Conservation (phyloP, 2,329 filamentous ascomycete genomes). For the Biscogniauxia mediterranea region DNA sequence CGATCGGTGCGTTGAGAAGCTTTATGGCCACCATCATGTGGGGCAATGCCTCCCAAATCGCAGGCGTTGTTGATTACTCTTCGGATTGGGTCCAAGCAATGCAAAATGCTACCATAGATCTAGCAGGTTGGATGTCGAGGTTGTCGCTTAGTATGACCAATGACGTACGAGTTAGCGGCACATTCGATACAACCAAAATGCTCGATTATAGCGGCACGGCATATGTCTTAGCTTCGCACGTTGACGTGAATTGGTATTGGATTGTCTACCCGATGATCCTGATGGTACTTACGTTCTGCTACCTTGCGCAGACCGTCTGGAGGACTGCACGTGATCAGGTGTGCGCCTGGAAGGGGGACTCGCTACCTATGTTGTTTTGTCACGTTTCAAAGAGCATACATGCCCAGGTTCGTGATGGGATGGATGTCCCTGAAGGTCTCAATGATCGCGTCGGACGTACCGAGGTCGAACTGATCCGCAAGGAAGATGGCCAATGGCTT, state of each 20-base stretch:
- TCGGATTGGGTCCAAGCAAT: slow-evolving; percentile 40
- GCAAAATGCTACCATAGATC: slow-evolving; percentile 32
- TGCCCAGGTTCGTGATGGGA: slow-evolving; percentile 30
- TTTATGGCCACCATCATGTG: slow-evolving; percentile 35
- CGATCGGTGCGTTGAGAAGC: slow-evolving; percentile 29
- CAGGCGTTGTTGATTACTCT: slow-evolving; percentile 31
- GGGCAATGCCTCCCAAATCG: slow-evolving; percentile 32
- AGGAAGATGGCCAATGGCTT: slow-evolving; percentile 36
- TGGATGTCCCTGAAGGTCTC: slow-evolving; percentile 37
- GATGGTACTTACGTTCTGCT: slow-evolving; percentile 35
- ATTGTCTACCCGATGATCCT: slow-evolving; percentile 36
- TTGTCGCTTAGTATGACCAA: slow-evolving; percentile 37
- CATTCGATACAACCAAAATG: slow-evolving; percentile 9
- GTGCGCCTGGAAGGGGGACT: slow-evolving; percentile 38
- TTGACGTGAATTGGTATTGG: slow-evolving; percentile 38
- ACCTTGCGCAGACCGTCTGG: slow-evolving; percentile 36
- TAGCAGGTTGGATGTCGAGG: slow-evolving; percentile 33
- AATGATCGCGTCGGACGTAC: slow-evolving; percentile 33
- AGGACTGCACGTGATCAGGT: slow-evolving; percentile 36
- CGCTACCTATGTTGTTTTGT: slow-evolving; percentile 40
- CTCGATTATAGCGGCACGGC: slow-evolving; percentile 32
- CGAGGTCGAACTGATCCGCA: slow-evolving; percentile 35
- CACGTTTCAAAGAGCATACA: slow-evolving; percentile 35
- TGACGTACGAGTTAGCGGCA: slow-evolving; percentile 36
- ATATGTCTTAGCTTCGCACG: slow-evolving; percentile 30